Evolutionary conservation across 768 basidiomycete species (phyloP).

Genomic region (Hortiboletus campestris): DNA sequence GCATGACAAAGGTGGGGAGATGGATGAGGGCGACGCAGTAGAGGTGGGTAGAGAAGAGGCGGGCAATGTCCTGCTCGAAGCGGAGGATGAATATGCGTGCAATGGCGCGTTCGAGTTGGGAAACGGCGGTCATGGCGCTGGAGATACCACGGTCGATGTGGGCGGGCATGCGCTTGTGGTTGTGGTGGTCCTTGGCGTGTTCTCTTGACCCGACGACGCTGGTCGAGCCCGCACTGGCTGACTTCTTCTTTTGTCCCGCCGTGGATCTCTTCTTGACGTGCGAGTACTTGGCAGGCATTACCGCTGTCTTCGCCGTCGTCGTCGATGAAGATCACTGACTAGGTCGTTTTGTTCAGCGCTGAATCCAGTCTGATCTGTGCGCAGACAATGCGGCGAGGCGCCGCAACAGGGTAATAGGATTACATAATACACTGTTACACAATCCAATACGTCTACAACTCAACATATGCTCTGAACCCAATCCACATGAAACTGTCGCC

Average conservation of each 20-base stretch:
- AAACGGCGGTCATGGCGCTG: slow-evolving; percentile 57
- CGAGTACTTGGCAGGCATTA: slow-evolving; percentile 71
- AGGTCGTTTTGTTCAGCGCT: neutral
- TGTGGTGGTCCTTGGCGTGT: slow-evolving; percentile 27
- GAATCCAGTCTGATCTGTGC: slow-evolving; percentile 16
- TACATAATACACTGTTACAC: slow-evolving; percentile 20
- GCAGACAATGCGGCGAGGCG: slow-evolving; percentile 12
- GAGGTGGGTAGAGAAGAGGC: slow-evolving; percentile 69
- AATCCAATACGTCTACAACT: no score
- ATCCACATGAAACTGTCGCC: slow-evolving; percentile 57
- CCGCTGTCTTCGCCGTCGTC: neutral
- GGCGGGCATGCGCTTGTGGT: slow-evolving; percentile 39
- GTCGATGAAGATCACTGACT: slow-evolving; percentile 3
- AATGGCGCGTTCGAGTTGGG: slow-evolving; percentile 67
- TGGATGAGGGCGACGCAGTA: slow-evolving; percentile 63
- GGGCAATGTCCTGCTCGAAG: slow-evolving; percentile 72
- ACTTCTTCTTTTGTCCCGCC: slow-evolving; percentile 47
- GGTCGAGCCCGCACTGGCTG: slow-evolving; percentile 24
- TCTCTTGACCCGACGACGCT: slow-evolving; percentile 25
- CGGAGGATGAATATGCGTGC: slow-evolving; percentile 65
- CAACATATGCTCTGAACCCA: slow-evolving; percentile 26
- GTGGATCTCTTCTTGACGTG: slow-evolving; percentile 67
- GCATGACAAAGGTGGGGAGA: slow-evolving; percentile 66
- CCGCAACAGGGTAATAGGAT: slow-evolving; percentile 1
- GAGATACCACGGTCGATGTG: slow-evolving; percentile 55